phyloP scores from a whole-genome alignment of 352 stramenopile species.

The Phytophthora megakarya region DNA sequence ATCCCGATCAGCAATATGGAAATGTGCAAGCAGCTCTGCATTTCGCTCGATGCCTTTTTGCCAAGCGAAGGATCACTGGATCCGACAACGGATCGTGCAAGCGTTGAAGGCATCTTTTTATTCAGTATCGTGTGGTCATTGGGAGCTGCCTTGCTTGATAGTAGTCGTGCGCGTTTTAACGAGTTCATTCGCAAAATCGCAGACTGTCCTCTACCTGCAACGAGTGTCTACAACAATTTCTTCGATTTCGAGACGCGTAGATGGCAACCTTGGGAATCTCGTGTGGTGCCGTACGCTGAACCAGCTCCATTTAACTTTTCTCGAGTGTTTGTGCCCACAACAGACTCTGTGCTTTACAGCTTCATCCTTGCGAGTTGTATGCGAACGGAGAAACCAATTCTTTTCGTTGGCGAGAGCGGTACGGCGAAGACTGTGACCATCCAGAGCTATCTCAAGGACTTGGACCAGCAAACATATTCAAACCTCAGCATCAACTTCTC shows the following conservation, averaged over 20 bases:
- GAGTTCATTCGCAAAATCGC: conserved; percentile 91
- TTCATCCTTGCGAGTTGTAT: conserved; percentile 91
- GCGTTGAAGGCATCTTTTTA: conserved; percentile 92
- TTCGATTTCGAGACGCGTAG: conserved; percentile 91
- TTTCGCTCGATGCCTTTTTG: conserved; percentile 91
- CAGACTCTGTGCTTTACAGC: conserved; percentile 94
- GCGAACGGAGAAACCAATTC: conserved; percentile 85
- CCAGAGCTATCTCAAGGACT: conserved; percentile 91
- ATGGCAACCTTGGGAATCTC: conserved; percentile 90
- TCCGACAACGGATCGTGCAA: conserved; percentile 48
- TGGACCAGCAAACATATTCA: conserved; percentile 72
- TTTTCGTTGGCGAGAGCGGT: conserved; percentile 94
- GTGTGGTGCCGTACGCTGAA: conserved; percentile 90
- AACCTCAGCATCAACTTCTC: conserved; percentile 93
- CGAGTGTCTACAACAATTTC: conserved; percentile 89
- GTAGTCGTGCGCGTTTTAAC: conserved; percentile 86
- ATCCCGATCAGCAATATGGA: conserved; percentile 94
- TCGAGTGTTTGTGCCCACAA: conserved; percentile 96
- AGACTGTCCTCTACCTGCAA: conserved; percentile 74
- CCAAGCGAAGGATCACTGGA: conserved; percentile 54
- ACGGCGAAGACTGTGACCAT: conserved; percentile 97
- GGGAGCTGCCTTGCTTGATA: conserved; percentile 84
- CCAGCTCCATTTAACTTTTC: conserved; percentile 94
- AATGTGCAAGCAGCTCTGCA: conserved; percentile 96
- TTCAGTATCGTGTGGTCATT: conserved; percentile 95